Percentiles rank a stretch among this genome's conserved stretches.
Evolutionary conservation across 306 rosid species (phyloP).

Genomic region (Fragaria iinumae): DNA sequence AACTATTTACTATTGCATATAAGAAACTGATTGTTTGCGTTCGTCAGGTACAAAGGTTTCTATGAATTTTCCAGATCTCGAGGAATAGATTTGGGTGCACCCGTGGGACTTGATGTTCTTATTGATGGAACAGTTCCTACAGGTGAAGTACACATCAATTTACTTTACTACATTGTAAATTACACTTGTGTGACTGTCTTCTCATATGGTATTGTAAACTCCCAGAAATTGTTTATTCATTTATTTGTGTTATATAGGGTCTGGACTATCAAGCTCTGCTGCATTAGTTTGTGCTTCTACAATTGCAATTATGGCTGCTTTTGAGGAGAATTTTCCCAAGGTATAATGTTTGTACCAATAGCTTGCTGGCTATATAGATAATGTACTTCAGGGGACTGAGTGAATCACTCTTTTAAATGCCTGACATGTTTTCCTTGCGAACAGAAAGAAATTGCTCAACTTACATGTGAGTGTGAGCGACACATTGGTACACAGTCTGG

Average conservation of each 20-base stretch:
- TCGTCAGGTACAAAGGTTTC: slow-evolving; percentile 85
- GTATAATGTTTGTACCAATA: slow-evolving; percentile 26
- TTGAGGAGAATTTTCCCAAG: slow-evolving; percentile 79
- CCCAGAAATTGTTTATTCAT: neutral
- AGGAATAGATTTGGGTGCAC: slow-evolving; percentile 55
- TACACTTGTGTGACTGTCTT: neutral
- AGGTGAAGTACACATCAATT: slow-evolving; percentile 42
- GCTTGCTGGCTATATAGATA: neutral
- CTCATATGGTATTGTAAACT: neutral
- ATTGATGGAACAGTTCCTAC: slow-evolving; percentile 94
- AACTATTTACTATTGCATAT: no score
- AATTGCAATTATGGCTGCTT: slow-evolving; percentile 93
- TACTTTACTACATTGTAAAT: neutral
- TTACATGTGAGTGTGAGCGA: slow-evolving; percentile 88
- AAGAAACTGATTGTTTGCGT: slow-evolving; percentile 7
- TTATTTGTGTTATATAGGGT: slow-evolving; percentile 45
- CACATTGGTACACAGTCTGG: slow-evolving; percentile 98
- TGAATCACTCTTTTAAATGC: slow-evolving; percentile 13
- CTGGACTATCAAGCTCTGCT: slow-evolving; percentile 95
- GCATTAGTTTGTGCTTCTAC: slow-evolving; percentile 97
- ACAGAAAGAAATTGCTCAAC: slow-evolving; percentile 94
- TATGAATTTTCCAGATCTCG: slow-evolving; percentile 63
- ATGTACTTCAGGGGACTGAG: slow-evolving; percentile 1
- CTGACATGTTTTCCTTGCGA: slow-evolving; percentile 32
- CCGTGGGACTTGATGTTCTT: slow-evolving; percentile 86